Base-by-base conservation (phyloP, 805 yeast genomes). In the Torulaspora gathmanii region DNA sequence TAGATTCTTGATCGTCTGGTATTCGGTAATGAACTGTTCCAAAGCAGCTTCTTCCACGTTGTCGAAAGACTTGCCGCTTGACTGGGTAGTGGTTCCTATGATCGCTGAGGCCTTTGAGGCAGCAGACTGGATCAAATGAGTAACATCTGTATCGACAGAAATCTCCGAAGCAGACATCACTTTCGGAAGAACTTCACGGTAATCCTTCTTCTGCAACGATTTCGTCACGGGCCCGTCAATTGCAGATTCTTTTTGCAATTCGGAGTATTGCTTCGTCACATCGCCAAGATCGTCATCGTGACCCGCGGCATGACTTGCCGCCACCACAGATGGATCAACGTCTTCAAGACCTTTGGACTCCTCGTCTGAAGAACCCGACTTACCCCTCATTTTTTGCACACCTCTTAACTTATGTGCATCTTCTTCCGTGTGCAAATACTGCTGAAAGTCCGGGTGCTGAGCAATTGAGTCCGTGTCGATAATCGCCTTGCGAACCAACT, bases 21-120 rank as follows among this genome's bases (percentile, higher is more conserved):
- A 91, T 16, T 82, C 83, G 12, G 70, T 66, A 49, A 90, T 78
- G 56, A 86, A 88, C 44, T 75, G 75, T 46, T 87, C 91, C 50
- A 90, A 78, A 0, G 87, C 85, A 16, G 69, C 73, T 64, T 90
- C 98, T 40, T 80, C 85, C 19, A 56, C 52, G 7, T 52, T 44
- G 45, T 57, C 64, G 42, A 66, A 56, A 11, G 67, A 51, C 41
- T 62, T 64, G 19, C 68, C 68, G 35, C 61, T 61, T 2, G 65
- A 54, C 49, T 62, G 66, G 11, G 64, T 52, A 11, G 63, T 53
- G 5, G 61, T 52, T 9, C 61, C 61, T 5, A 62, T 54, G n/a
- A 60, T 49, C 27, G 54, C 55, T 3, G 68, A 69, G 0, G 79
- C 77, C 49, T 70, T 70, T 9, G 66, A 61, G 5, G 73, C 76